These are phyloP conservation scores for Gracilaria gracilis DNA, from an alignment of 23 red algal species.

Conservation along the genomic window DNA sequence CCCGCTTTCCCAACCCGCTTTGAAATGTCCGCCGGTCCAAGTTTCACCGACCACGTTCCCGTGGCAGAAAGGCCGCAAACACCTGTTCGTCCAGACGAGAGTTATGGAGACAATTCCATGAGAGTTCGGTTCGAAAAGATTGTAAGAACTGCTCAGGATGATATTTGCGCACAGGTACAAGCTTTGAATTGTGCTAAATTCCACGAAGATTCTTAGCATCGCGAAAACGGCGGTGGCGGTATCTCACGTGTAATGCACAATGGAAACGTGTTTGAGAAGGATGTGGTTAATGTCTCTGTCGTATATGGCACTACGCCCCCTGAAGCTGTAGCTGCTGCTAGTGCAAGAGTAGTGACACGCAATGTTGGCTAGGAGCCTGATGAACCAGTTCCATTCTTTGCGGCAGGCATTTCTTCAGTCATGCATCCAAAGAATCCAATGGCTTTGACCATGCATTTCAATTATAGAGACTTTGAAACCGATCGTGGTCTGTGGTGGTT, in stretches of 20 bases:
- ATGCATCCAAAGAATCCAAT: slow-evolving; percentile 98
- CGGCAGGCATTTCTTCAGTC: slow-evolving; percentile 95
- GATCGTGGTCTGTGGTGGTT: slow-evolving; percentile 99
- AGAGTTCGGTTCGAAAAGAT: slow-evolving; percentile 89
- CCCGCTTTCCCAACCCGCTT: not conserved
- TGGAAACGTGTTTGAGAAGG: slow-evolving; percentile 98
- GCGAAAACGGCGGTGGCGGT: slow-evolving; percentile 90
- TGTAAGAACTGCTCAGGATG: slow-evolving; percentile 89
- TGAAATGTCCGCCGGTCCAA: slow-evolving; percentile 46
- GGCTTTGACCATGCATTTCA: slow-evolving; percentile 99
- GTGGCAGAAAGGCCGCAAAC: slow-evolving; percentile 71
- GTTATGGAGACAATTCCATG: slow-evolving; percentile 42
- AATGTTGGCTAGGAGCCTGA: slow-evolving; percentile 87
- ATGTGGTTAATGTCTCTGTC: slow-evolving; percentile 95
- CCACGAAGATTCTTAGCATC: slow-evolving; percentile 93
- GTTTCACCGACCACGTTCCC: slow-evolving; percentile 71
- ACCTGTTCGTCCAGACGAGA: slow-evolving; percentile 53
- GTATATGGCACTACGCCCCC: slow-evolving; percentile 99
- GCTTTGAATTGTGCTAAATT: slow-evolving; percentile 88
- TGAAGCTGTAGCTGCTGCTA: slow-evolving; percentile 92
- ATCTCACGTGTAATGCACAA: slow-evolving; percentile 93
- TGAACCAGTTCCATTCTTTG: slow-evolving; percentile 98
- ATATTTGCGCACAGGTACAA: slow-evolving; percentile 91
- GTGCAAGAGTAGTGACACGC: slow-evolving; percentile 83
- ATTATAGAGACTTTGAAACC: slow-evolving; percentile 99